These are phyloP conservation scores for Aspergillus fijiensis DNA, from an alignment of 2,329 filamentous ascomycete genomes.

Conservation along the genomic window DNA sequence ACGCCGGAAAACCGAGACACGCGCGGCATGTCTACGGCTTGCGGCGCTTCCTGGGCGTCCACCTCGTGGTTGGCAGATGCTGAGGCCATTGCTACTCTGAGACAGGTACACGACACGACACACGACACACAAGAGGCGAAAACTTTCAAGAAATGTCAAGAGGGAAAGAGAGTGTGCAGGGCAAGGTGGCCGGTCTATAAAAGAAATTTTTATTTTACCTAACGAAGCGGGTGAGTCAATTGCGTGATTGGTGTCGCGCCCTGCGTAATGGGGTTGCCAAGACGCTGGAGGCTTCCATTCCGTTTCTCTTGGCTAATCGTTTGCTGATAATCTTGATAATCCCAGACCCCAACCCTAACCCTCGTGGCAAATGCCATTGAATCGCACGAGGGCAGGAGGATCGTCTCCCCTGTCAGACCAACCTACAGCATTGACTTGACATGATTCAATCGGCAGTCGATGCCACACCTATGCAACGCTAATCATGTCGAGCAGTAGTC, in stretches of 20 bases:
- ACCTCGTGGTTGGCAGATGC: background rate
- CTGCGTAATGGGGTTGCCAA: background rate
- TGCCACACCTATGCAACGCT: too few species aligned
- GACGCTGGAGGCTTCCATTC: background rate
- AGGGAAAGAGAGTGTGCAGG: background rate
- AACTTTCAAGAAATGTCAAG: background rate
- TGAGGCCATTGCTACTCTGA: background rate
- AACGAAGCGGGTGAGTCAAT: background rate
- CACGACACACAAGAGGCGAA: background rate
- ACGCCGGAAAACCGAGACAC: background rate
- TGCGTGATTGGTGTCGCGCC: background rate
- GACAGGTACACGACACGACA: background rate
- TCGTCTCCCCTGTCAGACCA: background rate
- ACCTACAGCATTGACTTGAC: too few species aligned
- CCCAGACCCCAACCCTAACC: background rate
- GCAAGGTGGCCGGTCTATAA: background rate
- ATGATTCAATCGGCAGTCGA: too few species aligned
- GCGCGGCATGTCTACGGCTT: background rate
- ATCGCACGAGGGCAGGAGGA: background rate
- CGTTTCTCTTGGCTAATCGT: too few species aligned
- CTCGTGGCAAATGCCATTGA: background rate
- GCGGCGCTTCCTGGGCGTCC: background rate
- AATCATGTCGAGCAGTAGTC: too few species aligned
- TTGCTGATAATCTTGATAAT: too few species aligned
- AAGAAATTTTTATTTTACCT: background rate